These are phyloP conservation scores for Avena atlantica DNA, from an alignment of 176 grass and related monocot genomes.

Conservation along the genomic window DNA sequence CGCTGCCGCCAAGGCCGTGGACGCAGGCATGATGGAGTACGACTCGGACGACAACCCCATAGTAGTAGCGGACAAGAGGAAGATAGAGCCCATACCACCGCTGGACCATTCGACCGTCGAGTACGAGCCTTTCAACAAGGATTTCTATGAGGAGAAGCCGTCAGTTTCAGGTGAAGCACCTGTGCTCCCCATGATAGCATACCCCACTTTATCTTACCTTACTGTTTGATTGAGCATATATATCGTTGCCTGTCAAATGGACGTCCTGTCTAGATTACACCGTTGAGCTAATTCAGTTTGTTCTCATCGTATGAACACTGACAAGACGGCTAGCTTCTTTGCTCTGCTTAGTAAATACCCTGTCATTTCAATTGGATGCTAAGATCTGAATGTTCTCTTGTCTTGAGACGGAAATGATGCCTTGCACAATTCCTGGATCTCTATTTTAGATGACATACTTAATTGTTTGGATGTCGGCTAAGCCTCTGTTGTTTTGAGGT, in stretches of 20 bases:
- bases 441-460: slow-evolving; percentile 21
- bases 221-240: background rate
- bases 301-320: background rate
- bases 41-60: slow-evolving; percentile 94
- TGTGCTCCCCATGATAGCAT: slow-evolving; percentile 10
- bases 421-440: background rate
- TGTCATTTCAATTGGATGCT: slow-evolving; percentile 13
- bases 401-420: background rate
- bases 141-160: slow-evolving; percentile 93
- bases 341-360: slow-evolving; percentile 17
- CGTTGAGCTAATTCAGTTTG: background rate
- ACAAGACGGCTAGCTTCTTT: slow-evolving; percentile 8
- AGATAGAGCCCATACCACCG: slow-evolving; percentile 88
- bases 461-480: background rate
- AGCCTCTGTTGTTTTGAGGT: slow-evolving; percentile 8
- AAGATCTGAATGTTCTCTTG: background rate
- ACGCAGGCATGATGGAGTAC: slow-evolving; percentile 90
- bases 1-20: slow-evolving; percentile 92
- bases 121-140: slow-evolving; percentile 82
- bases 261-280: background rate
- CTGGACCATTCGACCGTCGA: slow-evolving; percentile 81
- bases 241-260: background rate
- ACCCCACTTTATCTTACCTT: background rate
- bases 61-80: slow-evolving; percentile 82
- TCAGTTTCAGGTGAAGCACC: slow-evolving; percentile 78